A percentile compares a stretch with the other conserved stretches of the same genome.
These are phyloP conservation scores for Cystobasidium onofrii DNA, from an alignment of 768 basidiomycete species.

Conservation along the genomic window DNA sequence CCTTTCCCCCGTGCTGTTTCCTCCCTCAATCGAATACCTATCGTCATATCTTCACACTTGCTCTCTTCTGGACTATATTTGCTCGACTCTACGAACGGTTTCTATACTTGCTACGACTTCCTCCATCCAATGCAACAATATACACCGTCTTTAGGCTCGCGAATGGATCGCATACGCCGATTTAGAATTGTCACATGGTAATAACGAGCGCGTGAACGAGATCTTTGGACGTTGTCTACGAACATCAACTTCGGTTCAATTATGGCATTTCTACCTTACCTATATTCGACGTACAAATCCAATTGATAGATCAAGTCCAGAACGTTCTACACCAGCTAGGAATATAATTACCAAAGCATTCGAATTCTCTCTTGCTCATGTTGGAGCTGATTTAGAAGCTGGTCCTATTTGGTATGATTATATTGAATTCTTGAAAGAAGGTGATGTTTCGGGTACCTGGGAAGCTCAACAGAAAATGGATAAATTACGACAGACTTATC, in stretches of 20 bases:
- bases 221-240: slow-evolving; percentile 82
- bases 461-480: slow-evolving; percentile 96
- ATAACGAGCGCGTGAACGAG: slow-evolving; percentile 69
- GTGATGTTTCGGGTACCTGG: slow-evolving; percentile 77
- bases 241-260: slow-evolving; percentile 74
- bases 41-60: background rate
- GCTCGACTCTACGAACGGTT: background rate
- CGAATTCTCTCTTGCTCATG: slow-evolving; percentile 80
- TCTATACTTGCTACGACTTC: background rate
- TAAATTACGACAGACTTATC: slow-evolving; percentile 78
- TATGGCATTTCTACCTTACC: slow-evolving; percentile 87
- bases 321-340: slow-evolving; percentile 52
- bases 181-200: slow-evolving; percentile 49
- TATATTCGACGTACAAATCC: slow-evolving; percentile 70
- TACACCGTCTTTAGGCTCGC: slow-evolving; percentile 40
- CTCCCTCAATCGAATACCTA: background rate
- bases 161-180: slow-evolving; percentile 42
- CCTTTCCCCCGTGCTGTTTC: background rate
- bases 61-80: background rate
- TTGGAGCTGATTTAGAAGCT: slow-evolving; percentile 85
- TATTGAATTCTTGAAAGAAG: slow-evolving; percentile 73
- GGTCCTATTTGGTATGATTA: slow-evolving; percentile 92
- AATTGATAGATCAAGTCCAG: slow-evolving; percentile 42
- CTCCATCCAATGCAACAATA: slow-evolving; percentile 38
- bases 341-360: slow-evolving; percentile 78